Conservation (phyloP, 1,284 basidiomycete species). For the Naganishia sp. region DNA sequence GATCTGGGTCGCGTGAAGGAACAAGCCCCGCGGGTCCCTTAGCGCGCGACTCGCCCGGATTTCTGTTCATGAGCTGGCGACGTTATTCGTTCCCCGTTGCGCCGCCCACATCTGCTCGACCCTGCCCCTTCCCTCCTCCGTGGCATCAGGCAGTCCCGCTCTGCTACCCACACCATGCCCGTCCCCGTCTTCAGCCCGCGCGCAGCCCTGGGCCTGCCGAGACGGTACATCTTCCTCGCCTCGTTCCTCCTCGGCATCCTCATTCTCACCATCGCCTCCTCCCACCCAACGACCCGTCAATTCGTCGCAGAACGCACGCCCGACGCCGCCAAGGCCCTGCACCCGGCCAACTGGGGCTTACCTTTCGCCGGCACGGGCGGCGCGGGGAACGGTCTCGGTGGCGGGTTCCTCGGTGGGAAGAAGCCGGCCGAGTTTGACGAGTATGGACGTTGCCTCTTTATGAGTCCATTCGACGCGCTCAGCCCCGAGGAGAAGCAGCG, state of each 20-base stretch:
- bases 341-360: constrained; percentile 31
- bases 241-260: constrained; percentile 25
- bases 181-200: constrained; percentile 14
- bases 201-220: constrained; percentile 24
- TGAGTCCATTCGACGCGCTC: constrained; percentile 52
- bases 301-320: constrained; percentile 27
- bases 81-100: too few relatives aligned
- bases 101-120: too few relatives aligned
- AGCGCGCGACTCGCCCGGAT: too few relatives aligned
- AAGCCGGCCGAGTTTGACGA: constrained; percentile 50
- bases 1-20: too few relatives aligned
- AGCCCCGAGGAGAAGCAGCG: constrained; percentile 43
- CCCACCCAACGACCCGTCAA: constrained; percentile 22
- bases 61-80: too few relatives aligned
- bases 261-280: constrained; percentile 27
- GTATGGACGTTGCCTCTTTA: constrained; percentile 50
- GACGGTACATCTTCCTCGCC: constrained; percentile 27
- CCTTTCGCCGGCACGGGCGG: constrained; percentile 22
- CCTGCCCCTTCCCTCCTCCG: too few relatives aligned
- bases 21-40: too few relatives aligned
- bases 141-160: neutral
- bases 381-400: neutral
- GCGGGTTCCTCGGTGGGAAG: constrained; percentile 32
- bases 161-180: constrained; percentile 5
- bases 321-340: constrained; percentile 13